phyloP scores from a whole-genome alignment of 2,329 filamentous ascomycete species.

The Alternaria sp. region DNA sequence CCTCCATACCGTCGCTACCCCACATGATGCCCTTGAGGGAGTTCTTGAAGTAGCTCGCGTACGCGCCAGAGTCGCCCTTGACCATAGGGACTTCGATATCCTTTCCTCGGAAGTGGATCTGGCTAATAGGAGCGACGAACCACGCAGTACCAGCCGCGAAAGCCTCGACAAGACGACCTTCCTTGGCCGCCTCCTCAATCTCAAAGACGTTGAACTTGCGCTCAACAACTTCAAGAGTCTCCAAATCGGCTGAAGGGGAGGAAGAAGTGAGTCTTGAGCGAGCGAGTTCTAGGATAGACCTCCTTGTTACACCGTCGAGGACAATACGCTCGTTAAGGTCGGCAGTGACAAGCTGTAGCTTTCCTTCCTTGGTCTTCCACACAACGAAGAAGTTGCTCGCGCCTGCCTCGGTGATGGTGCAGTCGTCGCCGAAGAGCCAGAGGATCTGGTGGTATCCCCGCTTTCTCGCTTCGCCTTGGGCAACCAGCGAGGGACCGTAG shows the following conservation, averaged over 20 bases:
- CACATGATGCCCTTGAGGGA: conserved; percentile 60
- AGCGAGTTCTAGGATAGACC: conserved; percentile 77
- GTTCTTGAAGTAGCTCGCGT: conserved; percentile 52
- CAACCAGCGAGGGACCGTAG: conserved; percentile 83
- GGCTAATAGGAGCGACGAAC: conserved; percentile 55
- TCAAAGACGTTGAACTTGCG: conserved; percentile 82
- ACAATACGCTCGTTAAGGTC: conserved; percentile 84
- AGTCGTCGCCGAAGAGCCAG: conserved; percentile 85
- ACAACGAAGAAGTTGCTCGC: conserved; percentile 92
- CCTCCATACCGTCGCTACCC: conserved; percentile 50
- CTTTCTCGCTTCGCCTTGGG: conserved; percentile 74
- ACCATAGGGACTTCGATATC: conserved; percentile 52
- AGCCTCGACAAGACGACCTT: conserved; percentile 80
- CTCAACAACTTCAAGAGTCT: conserved; percentile 74
- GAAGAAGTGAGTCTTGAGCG: conserved; percentile 62
- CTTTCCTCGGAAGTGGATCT: conserved; percentile 54
- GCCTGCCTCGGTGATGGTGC: conserved; percentile 86
- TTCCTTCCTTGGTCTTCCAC: conserved; percentile 70
- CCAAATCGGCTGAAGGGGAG: conserved; percentile 36
- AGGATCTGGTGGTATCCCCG: conserved; percentile 86
- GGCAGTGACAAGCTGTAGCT: conserved; percentile 77
- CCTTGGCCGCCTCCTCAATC: conserved; percentile 71
- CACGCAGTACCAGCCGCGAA: conserved; percentile 86
- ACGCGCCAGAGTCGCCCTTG: conserved; percentile 50
- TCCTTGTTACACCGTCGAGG: conserved; percentile 84